Evolutionary conservation across 2,329 filamentous ascomycete genomes (phyloP), one percentile per base, ranked within the genome.

Genomic region (Colletotrichum filicis): DNA sequence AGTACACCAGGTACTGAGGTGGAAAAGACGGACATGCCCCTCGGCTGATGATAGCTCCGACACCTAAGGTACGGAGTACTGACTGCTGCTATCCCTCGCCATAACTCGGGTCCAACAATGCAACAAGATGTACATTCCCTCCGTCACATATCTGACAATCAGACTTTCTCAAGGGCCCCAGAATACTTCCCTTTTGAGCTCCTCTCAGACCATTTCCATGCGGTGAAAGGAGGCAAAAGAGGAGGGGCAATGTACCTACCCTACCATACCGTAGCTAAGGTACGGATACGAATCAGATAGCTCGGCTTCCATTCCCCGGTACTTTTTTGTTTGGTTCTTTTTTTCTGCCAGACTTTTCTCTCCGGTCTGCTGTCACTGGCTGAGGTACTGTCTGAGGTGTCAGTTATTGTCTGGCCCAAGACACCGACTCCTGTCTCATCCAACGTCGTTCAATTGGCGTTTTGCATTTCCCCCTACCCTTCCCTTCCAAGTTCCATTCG

Each of bases 401-500:
- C 46, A 63, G 22, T 55, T 6, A n/a, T 26, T 55, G 11, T 14
- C 26, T 55, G 46, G 26, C 46, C 4, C 28, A 55, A 62, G 65
- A 30, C 65, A 68, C 35, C 37, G n/a, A 37, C 16, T n/a, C 28
- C 28, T 72, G 69, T 72, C 70, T 72, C 70, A 69, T 53, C 66
- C 59, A 69, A 46, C 26, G 52, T 24, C 32, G 26, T 46, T 64
- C 66, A 64, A 69, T 72, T 72, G 69, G 69, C 35, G 30, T 58
- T 63, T 62, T 57, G 22, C 55, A 42, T 52, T 62, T 32, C 22
- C 61, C 32, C 46, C 28, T 37, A 5, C 28, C 42, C 28, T 24
- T 26, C 24, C 37, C 28, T 24, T 26, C 19, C 37, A 42, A 16
- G 5, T 16, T 42, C 16, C 37, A 42, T 16, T 16, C 5, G 14